Base-by-base conservation (phyloP, 768 basidiomycete species). In the Mycena venus region DNA sequence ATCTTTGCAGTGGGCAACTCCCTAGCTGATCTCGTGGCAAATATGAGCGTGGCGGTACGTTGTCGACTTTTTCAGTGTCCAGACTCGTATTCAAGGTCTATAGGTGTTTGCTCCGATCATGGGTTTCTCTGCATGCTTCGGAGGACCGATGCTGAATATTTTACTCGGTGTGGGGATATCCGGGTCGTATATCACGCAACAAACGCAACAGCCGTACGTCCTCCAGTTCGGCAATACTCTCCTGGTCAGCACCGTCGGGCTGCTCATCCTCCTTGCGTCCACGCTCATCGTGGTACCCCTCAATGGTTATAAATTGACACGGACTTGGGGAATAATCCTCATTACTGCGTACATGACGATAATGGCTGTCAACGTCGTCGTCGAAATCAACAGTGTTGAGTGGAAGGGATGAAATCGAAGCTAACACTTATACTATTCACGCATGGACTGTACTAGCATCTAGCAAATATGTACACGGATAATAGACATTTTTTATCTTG, bases 1-100 rank as follows among this genome's bases (percentile, higher is more conserved):
- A 94, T 99, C 72, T 99, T 99, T 76, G 98, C 98, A 1, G 90
- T 99, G 32, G 98, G 98, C 29, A 99, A 99, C 82, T 98, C 96
- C 17, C 89, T 98, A 6, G 98, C 97, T 0, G 98, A 99, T 84
- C 90, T 99, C 25, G 97, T 99, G 8, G 98, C 98, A 25, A 99
- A 99, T 84, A 95, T 96, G 87, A 96, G 95, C 64, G 96, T 99
- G 12, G 98, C 98, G 25, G 94, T 91, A 84, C 67, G 91, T 87
- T n/a, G n/a, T n/a, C n/a, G 15, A 32, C 25, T 17, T 32, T 8
- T 3, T 49, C 32, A 29, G 27, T 47, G 40, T 8, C 34, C 17
- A 14, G 49, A 11, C 36, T 34, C 70, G 23, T 31, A 23, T 31
- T 44, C 15, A 68, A 64, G 8, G 38, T 36, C 40, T 19, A 21